phyloP scores from a whole-genome alignment of 768 basidiomycete species.

The Termitomyces sp. region DNA sequence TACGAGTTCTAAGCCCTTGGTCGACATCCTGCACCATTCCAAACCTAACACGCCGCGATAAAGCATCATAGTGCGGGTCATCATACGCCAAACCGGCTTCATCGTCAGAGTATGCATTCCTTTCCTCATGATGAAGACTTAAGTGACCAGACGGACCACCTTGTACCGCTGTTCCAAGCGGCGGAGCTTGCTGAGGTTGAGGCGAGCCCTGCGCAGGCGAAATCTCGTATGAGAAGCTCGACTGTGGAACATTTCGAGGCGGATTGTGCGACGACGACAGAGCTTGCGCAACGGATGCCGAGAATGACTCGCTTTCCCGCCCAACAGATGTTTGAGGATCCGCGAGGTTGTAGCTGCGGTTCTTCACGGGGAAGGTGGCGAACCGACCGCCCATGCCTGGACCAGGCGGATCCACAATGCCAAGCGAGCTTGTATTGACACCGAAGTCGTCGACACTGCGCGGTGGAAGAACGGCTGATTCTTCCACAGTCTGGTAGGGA shows the following conservation, averaged over 20 bases:
- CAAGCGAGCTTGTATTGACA: conserved; percentile 20
- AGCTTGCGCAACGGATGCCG: conserved; percentile 34
- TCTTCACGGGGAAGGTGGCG: conserved; percentile 63
- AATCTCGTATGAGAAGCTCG: conserved; percentile 3
- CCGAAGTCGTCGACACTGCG: conserved; percentile 42
- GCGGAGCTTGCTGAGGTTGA: conserved; percentile 32
- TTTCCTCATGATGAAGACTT: conserved; percentile 19
- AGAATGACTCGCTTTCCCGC: conserved; percentile 30
- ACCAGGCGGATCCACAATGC: conserved; percentile 17
- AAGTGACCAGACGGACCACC: neutral
- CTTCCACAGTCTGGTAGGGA: conserved; percentile 8
- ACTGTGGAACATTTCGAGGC: conserved; percentile 1
- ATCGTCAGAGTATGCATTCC: conserved; percentile 22
- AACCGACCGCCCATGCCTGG: conserved; percentile 45
- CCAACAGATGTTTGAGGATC: conserved; percentile 23
- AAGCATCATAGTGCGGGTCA: conserved; percentile 8
- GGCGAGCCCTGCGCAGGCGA: conserved; percentile 21
- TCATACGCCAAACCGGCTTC: conserved; percentile 37
- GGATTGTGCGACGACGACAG: conserved; percentile 16
- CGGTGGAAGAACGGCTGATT: conserved; percentile 2
- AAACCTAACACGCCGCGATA: conserved; percentile 39
- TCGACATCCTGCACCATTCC: conserved; percentile 37
- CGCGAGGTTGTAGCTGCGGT: conserved; percentile 24
- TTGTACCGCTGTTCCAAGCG: conserved; percentile 25
- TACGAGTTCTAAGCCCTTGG: conserved; percentile 28